Conservation (phyloP, 73 alveolate genomes). For the Tetrahymena elliotti region DNA sequence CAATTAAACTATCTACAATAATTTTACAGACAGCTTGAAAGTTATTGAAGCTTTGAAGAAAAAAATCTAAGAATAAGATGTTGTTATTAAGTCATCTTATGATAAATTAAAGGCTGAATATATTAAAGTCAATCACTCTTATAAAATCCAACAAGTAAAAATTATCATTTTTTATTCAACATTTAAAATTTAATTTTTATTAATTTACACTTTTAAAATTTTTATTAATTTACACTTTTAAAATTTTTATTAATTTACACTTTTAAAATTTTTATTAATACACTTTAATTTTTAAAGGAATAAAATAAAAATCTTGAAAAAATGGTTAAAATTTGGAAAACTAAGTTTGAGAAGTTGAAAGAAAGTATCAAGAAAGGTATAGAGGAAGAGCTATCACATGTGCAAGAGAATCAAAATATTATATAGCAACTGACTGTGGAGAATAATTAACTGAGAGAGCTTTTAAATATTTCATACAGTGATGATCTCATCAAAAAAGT, state of each 20-base stretch:
- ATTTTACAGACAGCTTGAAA: neutral
- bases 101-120: neutral
- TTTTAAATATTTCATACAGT: neutral
- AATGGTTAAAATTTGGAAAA: neutral
- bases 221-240: too few relatives aligned
- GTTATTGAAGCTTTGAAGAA: neutral
- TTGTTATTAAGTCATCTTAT: neutral
- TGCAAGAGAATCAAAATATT: neutral
- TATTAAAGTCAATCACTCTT: neutral
- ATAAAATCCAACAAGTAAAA: neutral
- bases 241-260: too few relatives aligned
- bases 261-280: too few relatives aligned
- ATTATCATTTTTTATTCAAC: too few relatives aligned
- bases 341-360: neutral
- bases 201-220: too few relatives aligned
- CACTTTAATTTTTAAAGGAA: too few relatives aligned
- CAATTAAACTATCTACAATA: neutral
- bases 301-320: neutral
- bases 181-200: too few relatives aligned
- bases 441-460: neutral
- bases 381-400: neutral
- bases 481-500: neutral
- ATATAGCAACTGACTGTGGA: neutral
- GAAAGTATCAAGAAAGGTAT: neutral
- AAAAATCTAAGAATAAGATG: neutral